Percentiles rank a stretch among this genome's conserved stretches.
Conservation (phyloP, 1,284 basidiomycete species). For the Cryptococcus sp. region DNA sequence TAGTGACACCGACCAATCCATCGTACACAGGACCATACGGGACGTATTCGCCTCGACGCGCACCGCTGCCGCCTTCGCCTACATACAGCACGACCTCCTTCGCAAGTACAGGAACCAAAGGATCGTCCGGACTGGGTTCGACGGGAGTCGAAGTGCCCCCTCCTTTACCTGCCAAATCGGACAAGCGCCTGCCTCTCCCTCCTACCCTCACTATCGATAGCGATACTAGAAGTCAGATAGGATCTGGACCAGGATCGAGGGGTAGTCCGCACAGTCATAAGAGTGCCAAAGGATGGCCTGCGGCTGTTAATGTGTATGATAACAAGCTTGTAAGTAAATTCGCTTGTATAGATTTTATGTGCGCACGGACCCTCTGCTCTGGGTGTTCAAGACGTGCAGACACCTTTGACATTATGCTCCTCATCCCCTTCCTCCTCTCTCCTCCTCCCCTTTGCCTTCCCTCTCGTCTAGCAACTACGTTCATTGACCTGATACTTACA, state of each 20-base stretch:
- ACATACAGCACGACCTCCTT: constrained; percentile 26
- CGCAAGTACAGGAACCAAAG: constrained; percentile 14
- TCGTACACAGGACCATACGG: neutral
- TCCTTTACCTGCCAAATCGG: constrained; percentile 29
- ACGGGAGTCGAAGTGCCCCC: constrained; percentile 15
- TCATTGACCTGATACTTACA: neutral
- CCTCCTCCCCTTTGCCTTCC: no score
- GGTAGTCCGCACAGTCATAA: constrained; percentile 26
- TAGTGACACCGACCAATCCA: neutral
- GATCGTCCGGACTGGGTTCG: constrained; percentile 9
- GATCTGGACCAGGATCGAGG: neutral
- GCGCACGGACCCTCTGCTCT: no score
- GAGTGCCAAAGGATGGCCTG: constrained; percentile 25
- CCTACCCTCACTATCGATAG: neutral
- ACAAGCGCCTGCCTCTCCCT: constrained; percentile 27
- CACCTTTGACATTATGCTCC: no score
- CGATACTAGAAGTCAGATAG: no score
- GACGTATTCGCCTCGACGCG: constrained; percentile 24
- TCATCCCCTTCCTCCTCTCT: no score
- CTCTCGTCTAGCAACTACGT: neutral
- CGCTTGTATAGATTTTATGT: no score
- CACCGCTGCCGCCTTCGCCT: constrained; percentile 35
- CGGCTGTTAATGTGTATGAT: constrained; percentile 43
- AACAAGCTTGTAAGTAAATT: constrained; percentile 44
- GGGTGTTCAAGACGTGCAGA: no score